Evolutionary conservation across 768 basidiomycete genomes (phyloP).

Genomic region (Crassisporium funariophilum): DNA sequence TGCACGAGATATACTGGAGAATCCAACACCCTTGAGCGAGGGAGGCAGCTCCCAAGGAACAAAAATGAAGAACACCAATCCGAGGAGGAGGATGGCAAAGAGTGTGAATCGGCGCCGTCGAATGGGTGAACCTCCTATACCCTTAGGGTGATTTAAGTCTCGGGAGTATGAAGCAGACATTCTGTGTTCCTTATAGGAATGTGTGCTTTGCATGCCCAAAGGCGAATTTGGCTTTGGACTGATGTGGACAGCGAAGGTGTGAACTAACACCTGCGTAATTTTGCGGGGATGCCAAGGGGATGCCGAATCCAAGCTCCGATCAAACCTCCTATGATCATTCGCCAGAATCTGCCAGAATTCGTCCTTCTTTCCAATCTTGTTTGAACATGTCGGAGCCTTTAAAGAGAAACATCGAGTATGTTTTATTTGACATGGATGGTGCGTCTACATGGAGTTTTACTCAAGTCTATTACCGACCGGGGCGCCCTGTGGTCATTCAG

Average conservation of each 20-base stretch:
- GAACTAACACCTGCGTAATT: no score
- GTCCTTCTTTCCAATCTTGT: not conserved
- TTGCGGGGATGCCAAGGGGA: slow-evolving; percentile 1
- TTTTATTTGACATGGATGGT: slow-evolving; percentile 79
- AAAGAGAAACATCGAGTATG: slow-evolving; percentile 51
- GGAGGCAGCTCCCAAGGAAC: slow-evolving; percentile 44
- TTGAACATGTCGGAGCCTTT: slow-evolving; percentile 12
- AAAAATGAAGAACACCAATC: slow-evolving; percentile 42
- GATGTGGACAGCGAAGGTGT: no score
- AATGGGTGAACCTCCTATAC: slow-evolving; percentile 14
- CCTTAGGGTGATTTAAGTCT: slow-evolving; percentile 13
- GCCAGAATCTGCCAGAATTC: no score
- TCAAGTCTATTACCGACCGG: not conserved
- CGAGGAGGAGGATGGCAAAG: slow-evolving; percentile 37
- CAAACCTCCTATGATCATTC: not conserved
- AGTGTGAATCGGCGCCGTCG: slow-evolving; percentile 52
- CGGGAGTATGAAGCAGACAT: slow-evolving; percentile 17
- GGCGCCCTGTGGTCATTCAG: slow-evolving; percentile 35
- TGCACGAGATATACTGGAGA: slow-evolving; percentile 40
- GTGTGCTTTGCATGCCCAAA: not conserved
- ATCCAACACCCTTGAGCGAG: slow-evolving; percentile 34
- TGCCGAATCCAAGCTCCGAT: slow-evolving; percentile 1
- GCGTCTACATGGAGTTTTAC: slow-evolving; percentile 10
- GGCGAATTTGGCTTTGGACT: no score
- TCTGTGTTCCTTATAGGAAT: not conserved